Base-by-base conservation (phyloP, 2,329 filamentous ascomycete species). In the Colletotrichum sp. region DNA sequence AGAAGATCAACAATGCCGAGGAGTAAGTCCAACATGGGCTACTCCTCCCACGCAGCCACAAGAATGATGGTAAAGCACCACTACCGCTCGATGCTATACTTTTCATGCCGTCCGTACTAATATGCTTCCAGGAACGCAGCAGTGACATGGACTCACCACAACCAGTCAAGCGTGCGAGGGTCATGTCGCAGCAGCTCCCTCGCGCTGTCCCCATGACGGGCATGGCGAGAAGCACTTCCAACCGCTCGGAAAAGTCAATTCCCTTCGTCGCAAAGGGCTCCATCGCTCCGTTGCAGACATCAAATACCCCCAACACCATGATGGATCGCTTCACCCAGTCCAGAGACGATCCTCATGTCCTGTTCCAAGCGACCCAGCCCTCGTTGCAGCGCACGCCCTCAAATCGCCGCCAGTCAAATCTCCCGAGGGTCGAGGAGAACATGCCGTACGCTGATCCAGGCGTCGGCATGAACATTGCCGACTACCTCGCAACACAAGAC, bases 161-260 rank as follows among this genome's bases (percentile, higher is more conserved):
- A 71, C 80, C 81, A 72, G 74, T 83, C 52, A 84, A 84, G 77
- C 81, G 82, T 77, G 79, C 80, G 65, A 82, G 83, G 64, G 83
- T 83, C 76, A 82, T 84, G 83, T 83, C 83, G 34, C 84, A 84
- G 65, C 82, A 85, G 71, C 63, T 72, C 69, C 57, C 71, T 26
- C 71, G 71, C 52, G 76, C 75, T 2, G 69, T 69, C 32, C 65
- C 76, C 66, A 77, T 77, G 77, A 69, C 75, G 21, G 66, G 75
- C 64, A 77, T 78, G 77, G 30, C 77, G 12, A 87, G 88, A 72
- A 86, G 83, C 70, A 81, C 82, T 16, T 89, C 88, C 52, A 86
- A 83, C 78, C 82, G 84, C 36, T 87, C 87, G 12, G 84, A 86
- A 30, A 82, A 80, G 66, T 82, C 84, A 32, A 85, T 84, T 63